phyloP scores from a whole-genome alignment of 2,329 filamentous ascomycete species.

The Tolypocladium tundrense region DNA sequence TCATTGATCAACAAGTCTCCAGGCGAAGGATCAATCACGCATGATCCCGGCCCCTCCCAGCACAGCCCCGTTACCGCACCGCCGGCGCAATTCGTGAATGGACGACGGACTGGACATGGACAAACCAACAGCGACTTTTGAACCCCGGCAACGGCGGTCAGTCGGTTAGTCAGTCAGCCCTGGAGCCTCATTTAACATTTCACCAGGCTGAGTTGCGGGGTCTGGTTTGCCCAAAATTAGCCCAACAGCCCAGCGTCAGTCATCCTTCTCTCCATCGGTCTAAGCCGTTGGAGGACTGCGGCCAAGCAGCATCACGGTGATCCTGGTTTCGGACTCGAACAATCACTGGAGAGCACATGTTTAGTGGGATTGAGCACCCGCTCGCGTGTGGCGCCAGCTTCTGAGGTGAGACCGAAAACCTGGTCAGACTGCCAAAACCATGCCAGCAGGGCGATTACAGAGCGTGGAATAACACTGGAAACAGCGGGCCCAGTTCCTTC shows the following conservation, averaged over 20 bases:
- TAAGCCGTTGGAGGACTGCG: not conserved
- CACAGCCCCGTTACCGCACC: not conserved
- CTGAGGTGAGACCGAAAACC: not conserved
- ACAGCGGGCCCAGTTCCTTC: not conserved
- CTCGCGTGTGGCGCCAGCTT: not conserved
- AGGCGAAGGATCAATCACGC: not conserved
- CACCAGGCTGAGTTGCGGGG: not conserved
- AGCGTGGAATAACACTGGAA: not conserved
- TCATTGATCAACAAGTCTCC: not conserved
- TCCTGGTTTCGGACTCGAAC: not conserved
- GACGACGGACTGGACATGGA: not conserved
- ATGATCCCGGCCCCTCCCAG: not conserved
- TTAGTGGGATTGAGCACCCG: not conserved
- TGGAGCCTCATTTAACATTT: not conserved
- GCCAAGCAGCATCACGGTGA: not conserved
- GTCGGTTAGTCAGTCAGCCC: not conserved
- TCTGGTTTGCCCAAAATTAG: not conserved
- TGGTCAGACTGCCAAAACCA: not conserved
- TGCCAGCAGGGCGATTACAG: not conserved
- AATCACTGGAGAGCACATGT: not conserved
- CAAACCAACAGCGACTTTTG: not conserved
- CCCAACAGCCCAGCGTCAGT: not conserved
- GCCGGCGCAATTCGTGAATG: not conserved
- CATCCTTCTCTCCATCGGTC: not conserved
- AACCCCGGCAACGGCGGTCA: not conserved